Evolutionary conservation across 23 red algal species (phyloP).

Genomic region (Chondrus crispus): DNA sequence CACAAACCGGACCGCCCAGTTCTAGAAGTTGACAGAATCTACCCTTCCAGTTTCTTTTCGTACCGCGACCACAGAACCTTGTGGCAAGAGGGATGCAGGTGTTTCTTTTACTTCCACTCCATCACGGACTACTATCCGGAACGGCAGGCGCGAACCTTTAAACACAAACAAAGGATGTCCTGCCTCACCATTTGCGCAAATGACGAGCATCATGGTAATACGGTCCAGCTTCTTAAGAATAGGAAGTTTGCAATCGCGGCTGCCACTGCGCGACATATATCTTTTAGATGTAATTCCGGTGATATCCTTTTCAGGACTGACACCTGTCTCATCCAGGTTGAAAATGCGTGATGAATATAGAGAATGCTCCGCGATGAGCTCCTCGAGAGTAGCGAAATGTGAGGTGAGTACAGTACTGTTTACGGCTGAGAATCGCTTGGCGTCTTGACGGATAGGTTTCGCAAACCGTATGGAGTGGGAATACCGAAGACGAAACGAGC

Average conservation of each 20-base stretch:
- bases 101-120: not conserved
- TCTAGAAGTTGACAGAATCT: not conserved
- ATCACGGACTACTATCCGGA: not conserved
- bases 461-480: not conserved
- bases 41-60: not conserved
- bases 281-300: not conserved
- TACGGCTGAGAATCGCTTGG: not conserved
- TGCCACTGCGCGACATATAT: not conserved
- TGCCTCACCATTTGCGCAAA: not conserved
- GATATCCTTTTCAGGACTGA: constrained; percentile 17
- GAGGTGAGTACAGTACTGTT: not conserved
- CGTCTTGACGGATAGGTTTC: not conserved
- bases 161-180: constrained; percentile 12
- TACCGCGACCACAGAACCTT: not conserved
- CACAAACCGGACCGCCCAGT: constrained; percentile 24
- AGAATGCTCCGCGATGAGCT: not conserved
- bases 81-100: not conserved
- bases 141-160: not conserved
- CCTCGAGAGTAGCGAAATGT: not conserved
- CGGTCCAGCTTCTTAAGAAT: not conserved
- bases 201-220: constrained; percentile 8
- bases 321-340: constrained; percentile 27
- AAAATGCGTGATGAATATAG: not conserved
- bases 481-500: not conserved
- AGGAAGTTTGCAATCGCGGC: not conserved